Conservation (phyloP, 257 asterid genomes). For the Craterostigma plantagineum region DNA sequence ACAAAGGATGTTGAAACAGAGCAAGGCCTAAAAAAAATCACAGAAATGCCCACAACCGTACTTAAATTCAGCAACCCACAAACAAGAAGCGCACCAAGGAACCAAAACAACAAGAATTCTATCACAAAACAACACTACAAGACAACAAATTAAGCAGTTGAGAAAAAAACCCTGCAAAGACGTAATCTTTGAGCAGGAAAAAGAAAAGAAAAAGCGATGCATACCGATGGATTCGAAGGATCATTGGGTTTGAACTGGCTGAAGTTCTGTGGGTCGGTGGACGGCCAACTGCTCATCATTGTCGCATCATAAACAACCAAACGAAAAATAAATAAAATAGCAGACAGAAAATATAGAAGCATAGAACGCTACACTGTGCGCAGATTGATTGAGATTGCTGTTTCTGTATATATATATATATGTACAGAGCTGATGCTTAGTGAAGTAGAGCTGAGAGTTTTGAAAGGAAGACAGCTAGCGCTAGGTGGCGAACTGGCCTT, state of each 20-base stretch:
- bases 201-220: conserved; percentile 1
- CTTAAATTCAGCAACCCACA: conserved; percentile 4
- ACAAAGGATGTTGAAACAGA: not conserved
- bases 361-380: not conserved
- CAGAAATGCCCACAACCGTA: no score
- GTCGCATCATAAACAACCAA: conserved; percentile 13
- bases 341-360: conserved; percentile 1
- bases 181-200: conserved; percentile 9
- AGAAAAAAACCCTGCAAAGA: not conserved
- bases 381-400: no score
- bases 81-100: not conserved
- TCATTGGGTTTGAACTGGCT: conserved; percentile 33
- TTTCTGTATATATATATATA: conserved; percentile 2
- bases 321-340: conserved; percentile 3
- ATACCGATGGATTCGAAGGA: conserved; percentile 34
- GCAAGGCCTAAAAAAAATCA: not conserved
- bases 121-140: no score
- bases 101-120: not conserved
- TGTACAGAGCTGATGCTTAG: conserved; percentile 3
- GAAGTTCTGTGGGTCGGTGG: conserved; percentile 31
- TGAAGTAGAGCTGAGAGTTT: conserved; percentile 8
- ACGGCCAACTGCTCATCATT: conserved; percentile 36
- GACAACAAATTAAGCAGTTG: conserved; percentile 2
- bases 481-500: conserved; percentile 23
- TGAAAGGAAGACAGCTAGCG: no score